Evolutionary conservation across 225 moss, liverwort and hornwort species (phyloP), one percentile per base, ranked within the genome.

Genomic region (Bryoerythrophyllum caledonicum): DNA sequence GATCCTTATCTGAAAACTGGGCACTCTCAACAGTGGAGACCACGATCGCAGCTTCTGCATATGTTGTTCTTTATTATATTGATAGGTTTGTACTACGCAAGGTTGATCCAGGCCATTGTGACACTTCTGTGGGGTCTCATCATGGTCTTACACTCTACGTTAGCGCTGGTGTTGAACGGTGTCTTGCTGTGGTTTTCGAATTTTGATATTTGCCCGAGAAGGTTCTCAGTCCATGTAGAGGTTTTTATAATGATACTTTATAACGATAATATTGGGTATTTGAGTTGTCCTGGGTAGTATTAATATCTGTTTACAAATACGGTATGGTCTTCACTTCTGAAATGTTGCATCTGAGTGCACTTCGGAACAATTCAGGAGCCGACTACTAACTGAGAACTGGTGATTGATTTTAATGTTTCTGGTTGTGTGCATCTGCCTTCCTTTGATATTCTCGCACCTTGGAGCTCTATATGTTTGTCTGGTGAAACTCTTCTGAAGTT

Each of bases 1-100:
- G 61, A 57, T 25, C 62, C 38, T 30, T 37, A 46, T 67, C 53
- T 63, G 17, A 61, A 23, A 66, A 68, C 65, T 65, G 28, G 61
- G 69, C 63, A 76, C 59, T 71, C 69, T 74, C 75, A 72, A 76
- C 74, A 66, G 66, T 56, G 54, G 60, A 74, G 74, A 25, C 48
- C 20, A 35, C 65, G 53, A 27, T 74, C 70, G 80, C 73, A 68
- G 68, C 8, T 14, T 44, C 5, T 79, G 60, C 60, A 40, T 49
- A 17, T 40, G 0, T 37, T 59, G 14, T 55, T 71, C 6, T 68
- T 35, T 19, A 27, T 63, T 35, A 24, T 28, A 63, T 77, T 27
- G 26, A 28, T 64, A 60, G 70, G 21, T 65, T 71, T 71, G 65
- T 24, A 74, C 40, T 68, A 44, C 77, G 58, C 56, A 25, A 78